A percentile compares a stretch with the other conserved stretches of the same genome.
These are phyloP conservation scores for Populus tomentosa DNA, from an alignment of 441 rosid genomes.

Conservation along the genomic window DNA sequence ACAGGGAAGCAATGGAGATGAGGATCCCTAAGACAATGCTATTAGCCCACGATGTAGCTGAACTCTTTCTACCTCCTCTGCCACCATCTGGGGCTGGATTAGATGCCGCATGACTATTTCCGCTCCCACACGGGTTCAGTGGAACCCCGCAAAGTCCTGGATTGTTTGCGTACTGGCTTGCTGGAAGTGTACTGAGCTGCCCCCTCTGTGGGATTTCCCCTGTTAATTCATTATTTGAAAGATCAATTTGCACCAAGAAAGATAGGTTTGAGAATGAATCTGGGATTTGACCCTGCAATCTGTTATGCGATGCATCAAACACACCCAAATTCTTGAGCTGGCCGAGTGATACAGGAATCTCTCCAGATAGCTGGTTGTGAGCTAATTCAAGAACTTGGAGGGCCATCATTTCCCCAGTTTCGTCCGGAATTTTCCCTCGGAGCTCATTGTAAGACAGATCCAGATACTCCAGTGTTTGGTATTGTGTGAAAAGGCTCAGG, in stretches of 20 bases:
- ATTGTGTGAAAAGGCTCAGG: slow-evolving; percentile 77
- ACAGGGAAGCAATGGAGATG: slow-evolving; percentile 70
- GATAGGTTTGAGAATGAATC: slow-evolving; percentile 87
- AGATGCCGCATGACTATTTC: slow-evolving; percentile 42
- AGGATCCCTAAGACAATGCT: slow-evolving; percentile 79
- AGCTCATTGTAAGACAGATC: slow-evolving; percentile 88
- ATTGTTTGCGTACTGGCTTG: slow-evolving; percentile 67
- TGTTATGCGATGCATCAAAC: slow-evolving; percentile 80
- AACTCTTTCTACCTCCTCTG: slow-evolving; percentile 36
- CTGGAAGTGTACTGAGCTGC: slow-evolving; percentile 92
- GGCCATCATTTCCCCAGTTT: slow-evolving; percentile 83
- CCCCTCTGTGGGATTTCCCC: slow-evolving; percentile 97
- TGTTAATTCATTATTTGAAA: slow-evolving; percentile 76
- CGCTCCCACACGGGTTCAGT: slow-evolving; percentile 60
- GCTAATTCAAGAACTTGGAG: slow-evolving; percentile 85
- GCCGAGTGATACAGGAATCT: slow-evolving; percentile 83
- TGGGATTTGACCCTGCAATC: slow-evolving; percentile 91
- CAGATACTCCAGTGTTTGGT: slow-evolving; percentile 82
- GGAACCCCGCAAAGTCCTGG: slow-evolving; percentile 98
- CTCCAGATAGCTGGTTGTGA: slow-evolving; percentile 85
- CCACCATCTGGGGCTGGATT: slow-evolving; percentile 23
- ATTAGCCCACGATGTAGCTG: slow-evolving; percentile 65
- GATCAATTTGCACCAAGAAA: slow-evolving; percentile 89
- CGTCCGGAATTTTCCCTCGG: slow-evolving; percentile 78
- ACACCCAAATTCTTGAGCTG: slow-evolving; percentile 79